Conservation (phyloP, 2,329 filamentous ascomycete species). For the Fusarium torulosum region DNA sequence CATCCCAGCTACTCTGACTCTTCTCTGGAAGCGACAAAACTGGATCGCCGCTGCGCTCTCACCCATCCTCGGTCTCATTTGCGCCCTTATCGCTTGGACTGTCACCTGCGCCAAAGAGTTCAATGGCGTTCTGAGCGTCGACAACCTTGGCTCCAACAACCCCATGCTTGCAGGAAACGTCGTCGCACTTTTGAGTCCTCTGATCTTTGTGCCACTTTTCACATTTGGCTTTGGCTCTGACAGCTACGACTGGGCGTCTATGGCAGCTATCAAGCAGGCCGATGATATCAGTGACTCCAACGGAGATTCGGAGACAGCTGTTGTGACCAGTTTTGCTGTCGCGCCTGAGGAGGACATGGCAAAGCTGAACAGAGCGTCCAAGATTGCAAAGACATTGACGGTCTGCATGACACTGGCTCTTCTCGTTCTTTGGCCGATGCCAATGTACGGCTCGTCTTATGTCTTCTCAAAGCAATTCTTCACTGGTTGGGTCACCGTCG, state of each 20-base stretch:
- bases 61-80: conserved; percentile 74
- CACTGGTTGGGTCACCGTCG: conserved; percentile 78
- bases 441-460: conserved; percentile 86
- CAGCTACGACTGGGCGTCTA: conserved; percentile 88
- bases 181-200: conserved; percentile 80
- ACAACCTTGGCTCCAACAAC: conserved; percentile 82
- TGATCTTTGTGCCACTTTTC: conserved; percentile 81
- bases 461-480: conserved; percentile 73
- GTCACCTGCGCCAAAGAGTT: conserved; percentile 75
- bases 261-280: conserved; percentile 81
- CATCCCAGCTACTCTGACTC: conserved; percentile 81
- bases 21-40: conserved; percentile 85
- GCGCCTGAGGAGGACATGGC: conserved; percentile 57
- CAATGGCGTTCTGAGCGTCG: conserved; percentile 76
- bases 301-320: conserved; percentile 50
- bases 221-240: conserved; percentile 71
- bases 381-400: conserved; percentile 57
- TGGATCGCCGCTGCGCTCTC: conserved; percentile 76
- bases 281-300: conserved; percentile 80
- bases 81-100: conserved; percentile 79
- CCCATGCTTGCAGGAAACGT: conserved; percentile 93
- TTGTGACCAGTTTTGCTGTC: conserved; percentile 22
- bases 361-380: conserved; percentile 66
- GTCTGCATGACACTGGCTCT: conserved; percentile 71
- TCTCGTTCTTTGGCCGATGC: conserved; percentile 90